Evolutionary conservation across 2,329 filamentous ascomycete genomes (phyloP).

Genomic region (Bipolaris bicolor): DNA sequence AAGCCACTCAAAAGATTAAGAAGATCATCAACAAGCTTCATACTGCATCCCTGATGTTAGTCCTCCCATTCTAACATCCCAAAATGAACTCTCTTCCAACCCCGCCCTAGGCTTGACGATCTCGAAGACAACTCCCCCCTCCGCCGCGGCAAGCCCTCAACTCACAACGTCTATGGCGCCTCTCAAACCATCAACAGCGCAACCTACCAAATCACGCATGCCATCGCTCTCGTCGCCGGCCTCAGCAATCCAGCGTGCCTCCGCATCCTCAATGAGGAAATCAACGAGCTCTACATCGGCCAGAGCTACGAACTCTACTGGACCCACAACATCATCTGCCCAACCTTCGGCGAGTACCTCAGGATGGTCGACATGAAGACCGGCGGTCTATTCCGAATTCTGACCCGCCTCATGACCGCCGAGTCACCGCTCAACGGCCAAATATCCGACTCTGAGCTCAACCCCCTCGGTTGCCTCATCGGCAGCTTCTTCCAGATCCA

Average conservation of each 20-base stretch:
- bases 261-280: neutral
- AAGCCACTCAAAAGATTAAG: neutral
- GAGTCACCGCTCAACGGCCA: neutral
- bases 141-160: neutral
- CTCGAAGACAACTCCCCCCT: neutral
- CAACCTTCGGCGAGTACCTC: neutral
- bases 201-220: neutral
- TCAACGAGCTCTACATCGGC: neutral
- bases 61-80: no score
- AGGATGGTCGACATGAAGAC: slow-evolving; percentile 1
- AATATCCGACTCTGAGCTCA: neutral
- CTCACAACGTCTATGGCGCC: neutral
- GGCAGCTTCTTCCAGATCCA: slow-evolving; percentile 87
- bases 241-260: no score
- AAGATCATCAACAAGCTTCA: neutral
- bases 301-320: neutral
- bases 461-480: slow-evolving; percentile 41
- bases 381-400: neutral
- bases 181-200: neutral
- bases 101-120: neutral
- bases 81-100: no score
- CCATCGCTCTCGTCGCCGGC: no score
- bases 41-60: neutral
- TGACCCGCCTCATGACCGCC: neutral
- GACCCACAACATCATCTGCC: neutral